Percentiles rank a stretch among this genome's conserved stretches.
These are phyloP conservation scores for Letharia lupina DNA, from an alignment of 495 filamentous ascomycete species.

Conservation along the genomic window DNA sequence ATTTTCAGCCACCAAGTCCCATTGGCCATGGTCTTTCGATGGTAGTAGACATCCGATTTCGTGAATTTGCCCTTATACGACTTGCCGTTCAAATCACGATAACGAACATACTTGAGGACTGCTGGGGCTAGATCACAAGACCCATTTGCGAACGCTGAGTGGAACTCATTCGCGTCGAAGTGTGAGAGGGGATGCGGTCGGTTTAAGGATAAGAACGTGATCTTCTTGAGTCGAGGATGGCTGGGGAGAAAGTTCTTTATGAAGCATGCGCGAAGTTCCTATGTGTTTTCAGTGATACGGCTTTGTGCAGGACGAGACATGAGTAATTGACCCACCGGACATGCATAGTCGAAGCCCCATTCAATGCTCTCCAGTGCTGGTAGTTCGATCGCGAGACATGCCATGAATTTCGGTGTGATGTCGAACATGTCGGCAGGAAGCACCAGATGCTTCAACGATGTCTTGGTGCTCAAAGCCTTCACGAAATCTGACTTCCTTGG, in stretches of 20 bases:
- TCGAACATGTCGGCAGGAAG: constrained; percentile 17
- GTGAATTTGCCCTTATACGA: neutral
- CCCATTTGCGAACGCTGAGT: neutral
- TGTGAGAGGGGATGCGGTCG: neutral
- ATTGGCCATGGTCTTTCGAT: neutral
- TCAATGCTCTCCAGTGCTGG: constrained; percentile 4
- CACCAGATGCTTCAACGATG: neutral
- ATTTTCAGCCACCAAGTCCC: constrained; percentile 5
- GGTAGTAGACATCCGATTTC: neutral
- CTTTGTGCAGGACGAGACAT: neutral
- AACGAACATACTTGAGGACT: constrained; percentile 1
- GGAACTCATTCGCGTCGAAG: neutral
- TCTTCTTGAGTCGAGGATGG: neutral
- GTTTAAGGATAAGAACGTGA: constrained; percentile 7
- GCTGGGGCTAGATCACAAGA: neutral
- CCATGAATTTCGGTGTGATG: neutral
- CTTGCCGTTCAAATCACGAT: neutral
- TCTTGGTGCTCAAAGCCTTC: neutral
- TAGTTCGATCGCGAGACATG: neutral
- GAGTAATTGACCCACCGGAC: neutral
- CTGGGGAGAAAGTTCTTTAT: neutral
- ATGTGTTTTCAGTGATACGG: neutral
- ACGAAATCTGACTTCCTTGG: neutral
- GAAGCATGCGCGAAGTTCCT: constrained; percentile 1
- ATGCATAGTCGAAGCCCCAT: constrained; percentile 11